Percentiles rank a stretch among this genome's conserved stretches.
These are phyloP conservation scores for Yarrowia sp. DNA, from an alignment of 805 yeast species.

Conservation along the genomic window DNA sequence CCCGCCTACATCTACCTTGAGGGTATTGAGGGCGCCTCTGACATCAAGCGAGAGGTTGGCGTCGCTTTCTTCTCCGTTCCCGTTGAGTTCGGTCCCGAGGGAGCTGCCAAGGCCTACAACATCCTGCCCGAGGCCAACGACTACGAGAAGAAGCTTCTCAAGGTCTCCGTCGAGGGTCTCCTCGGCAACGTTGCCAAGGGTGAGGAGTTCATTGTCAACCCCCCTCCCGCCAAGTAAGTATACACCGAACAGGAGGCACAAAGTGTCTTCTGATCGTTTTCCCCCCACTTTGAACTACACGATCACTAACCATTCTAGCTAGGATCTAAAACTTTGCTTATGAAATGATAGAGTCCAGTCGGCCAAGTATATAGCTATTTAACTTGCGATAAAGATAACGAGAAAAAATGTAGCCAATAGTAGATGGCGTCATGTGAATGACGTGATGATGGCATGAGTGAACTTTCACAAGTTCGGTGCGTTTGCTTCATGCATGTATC, in stretches of 20 bases:
- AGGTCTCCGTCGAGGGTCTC: conserved; percentile 82
- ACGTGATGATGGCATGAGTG: too few species aligned
- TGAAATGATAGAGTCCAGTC: conserved; percentile 16
- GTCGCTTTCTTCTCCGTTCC: conserved; percentile 74
- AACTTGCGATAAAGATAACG: not conserved
- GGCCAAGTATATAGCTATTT: conserved; percentile 25
- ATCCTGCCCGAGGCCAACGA: conserved; percentile 64
- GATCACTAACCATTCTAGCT: conserved; percentile 27
- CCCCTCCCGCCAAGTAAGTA: conserved; percentile 37
- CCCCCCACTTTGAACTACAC: conserved; percentile 18
- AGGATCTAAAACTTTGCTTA: conserved; percentile 19
- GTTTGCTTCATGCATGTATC: not conserved
- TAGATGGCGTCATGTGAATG: not conserved
- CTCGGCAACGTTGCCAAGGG: conserved; percentile 93
- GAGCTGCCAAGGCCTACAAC: conserved; percentile 63
- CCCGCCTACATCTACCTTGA: conserved; percentile 48
- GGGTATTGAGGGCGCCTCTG: conserved; percentile 49
- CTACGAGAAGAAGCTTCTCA: conserved; percentile 82
- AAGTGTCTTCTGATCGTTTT: not conserved
- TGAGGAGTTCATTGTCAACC: conserved; percentile 63
- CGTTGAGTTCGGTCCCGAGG: conserved; percentile 69
- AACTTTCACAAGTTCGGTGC: not conserved
- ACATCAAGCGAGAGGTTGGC: conserved; percentile 67
- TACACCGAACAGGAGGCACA: not conserved
- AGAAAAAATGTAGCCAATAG: not conserved